Conservation (phyloP, 2,329 filamentous ascomycete species). For the Monosporascus sp. region DNA sequence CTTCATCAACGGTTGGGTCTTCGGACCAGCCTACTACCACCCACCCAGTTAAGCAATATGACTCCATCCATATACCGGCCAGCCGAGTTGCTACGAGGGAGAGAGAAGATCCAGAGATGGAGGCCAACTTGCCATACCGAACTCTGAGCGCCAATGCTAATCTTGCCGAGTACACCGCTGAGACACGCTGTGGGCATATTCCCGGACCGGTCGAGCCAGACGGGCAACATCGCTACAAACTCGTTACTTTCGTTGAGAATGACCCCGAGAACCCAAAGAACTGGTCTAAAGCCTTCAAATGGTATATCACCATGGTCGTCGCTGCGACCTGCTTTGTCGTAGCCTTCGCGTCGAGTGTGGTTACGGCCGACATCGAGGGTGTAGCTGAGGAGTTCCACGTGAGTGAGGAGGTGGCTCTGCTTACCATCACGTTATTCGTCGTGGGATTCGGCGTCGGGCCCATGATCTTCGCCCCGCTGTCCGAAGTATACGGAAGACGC, state of each 20-base stretch:
- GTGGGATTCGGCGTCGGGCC: conserved; percentile 77
- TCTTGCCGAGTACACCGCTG: conserved; percentile 61
- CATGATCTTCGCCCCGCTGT: conserved; percentile 74
- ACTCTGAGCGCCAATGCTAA: conserved; percentile 56
- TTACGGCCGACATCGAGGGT: conserved; percentile 69
- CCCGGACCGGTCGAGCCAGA: conserved; percentile 34
- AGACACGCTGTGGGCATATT: conserved; percentile 59
- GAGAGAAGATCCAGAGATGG: conserved; percentile 34
- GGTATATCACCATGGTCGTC: conserved; percentile 83
- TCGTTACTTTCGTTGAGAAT: conserved; percentile 65
- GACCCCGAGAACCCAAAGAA: conserved; percentile 82
- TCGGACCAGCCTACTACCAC: background rate
- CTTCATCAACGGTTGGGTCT: background rate
- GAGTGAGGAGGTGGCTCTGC: conserved; percentile 65
- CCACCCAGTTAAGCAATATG: background rate
- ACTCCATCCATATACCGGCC: background rate
- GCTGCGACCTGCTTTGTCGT: conserved; percentile 71
- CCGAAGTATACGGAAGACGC: conserved; percentile 67
- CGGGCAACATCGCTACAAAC: conserved; percentile 34
- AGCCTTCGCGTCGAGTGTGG: conserved; percentile 65
- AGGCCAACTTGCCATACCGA: conserved; percentile 59
- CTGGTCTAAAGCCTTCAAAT: conserved; percentile 73
- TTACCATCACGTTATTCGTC: conserved; percentile 73
- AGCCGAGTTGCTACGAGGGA: conserved; percentile 26
- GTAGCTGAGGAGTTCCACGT: conserved; percentile 61